Evolutionary conservation across 2,329 filamentous ascomycete genomes (phyloP), one percentile per base, ranked within the genome.

Genomic region (Pseudogymnoascus sp.): DNA sequence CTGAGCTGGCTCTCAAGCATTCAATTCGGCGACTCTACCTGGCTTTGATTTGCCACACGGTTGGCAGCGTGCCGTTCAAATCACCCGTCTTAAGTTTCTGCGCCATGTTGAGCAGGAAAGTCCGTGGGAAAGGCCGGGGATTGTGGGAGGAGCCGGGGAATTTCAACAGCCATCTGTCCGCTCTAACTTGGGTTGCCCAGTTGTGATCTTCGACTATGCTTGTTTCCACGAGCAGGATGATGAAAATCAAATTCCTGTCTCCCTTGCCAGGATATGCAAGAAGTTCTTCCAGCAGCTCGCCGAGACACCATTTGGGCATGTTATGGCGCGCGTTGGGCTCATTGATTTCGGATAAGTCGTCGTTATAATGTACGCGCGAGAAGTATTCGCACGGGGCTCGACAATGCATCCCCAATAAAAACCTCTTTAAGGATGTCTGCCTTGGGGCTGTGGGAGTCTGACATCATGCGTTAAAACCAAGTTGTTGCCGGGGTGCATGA

Each of bases 71-170:
- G 14, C 60, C 24, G 28, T 66, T 65, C 16, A 63, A 64, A 37
- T 67, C 40, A 24, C 61, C 24, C 1, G 31, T 67, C 43, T 46
- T 65, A n/a, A 66, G 62, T 41, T 66, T 67, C 40, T 63, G 31
- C 64, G 22, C 33, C 16, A 64, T 59, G 60, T 14, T 43, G n/a
- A 56, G 59, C 7, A 24, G 62, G 59, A 63, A 61, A 35, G 59
- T 61, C 62, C n/a, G 19, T 50, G 16, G 40, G 41, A n/a, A 62
- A 59, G 31, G 50, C n/a, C 6, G 7, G 2, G 46, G 43, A n/a
- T 61, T 60, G 19, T 66, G 33, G 24, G 24, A 65, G 53, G 59
- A 66, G 61, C 59, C 28, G 8, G 61, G 61, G 40, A 43, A 43
- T 43, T 43, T 61, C 28, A 64, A 66, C 59, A 66, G 64, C 63